A percentile compares a stretch with the other conserved stretches of the same genome.
Evolutionary conservation across 371 early-diverging fungal species (phyloP).

Genomic region (Mortierella sp.): DNA sequence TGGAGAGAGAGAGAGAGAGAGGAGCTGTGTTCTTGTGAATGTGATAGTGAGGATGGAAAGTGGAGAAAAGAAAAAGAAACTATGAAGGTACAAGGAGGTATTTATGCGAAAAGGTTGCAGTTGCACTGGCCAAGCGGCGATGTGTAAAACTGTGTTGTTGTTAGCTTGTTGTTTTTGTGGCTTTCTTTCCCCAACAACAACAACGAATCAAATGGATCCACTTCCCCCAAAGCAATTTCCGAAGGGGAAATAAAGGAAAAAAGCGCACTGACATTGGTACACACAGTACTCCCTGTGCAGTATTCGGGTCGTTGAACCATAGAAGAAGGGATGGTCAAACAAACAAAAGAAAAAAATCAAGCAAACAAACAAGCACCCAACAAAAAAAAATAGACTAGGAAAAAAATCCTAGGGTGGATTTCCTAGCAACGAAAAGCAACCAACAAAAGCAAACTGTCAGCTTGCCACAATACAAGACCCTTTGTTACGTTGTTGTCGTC

Average conservation of each 20-base stretch:
- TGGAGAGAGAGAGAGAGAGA: background rate
- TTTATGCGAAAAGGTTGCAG: background rate
- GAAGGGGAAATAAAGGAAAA: background rate
- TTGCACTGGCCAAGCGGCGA: background rate
- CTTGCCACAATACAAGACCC: no score
- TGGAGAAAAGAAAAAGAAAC: background rate
- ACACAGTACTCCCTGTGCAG: background rate
- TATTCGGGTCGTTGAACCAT: background rate
- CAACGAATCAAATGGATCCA: background rate
- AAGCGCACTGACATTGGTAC: background rate
- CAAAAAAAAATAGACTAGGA: background rate
- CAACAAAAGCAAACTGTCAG: no score
- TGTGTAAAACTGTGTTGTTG: no score
- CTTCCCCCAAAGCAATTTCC: conserved; percentile 1
- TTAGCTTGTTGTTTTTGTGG: background rate
- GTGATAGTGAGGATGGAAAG: background rate
- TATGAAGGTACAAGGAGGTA: no score
- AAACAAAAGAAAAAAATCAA: background rate
- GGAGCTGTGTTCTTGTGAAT: no score
- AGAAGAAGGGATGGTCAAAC: background rate
- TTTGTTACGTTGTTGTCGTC: no score
- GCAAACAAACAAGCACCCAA: conserved; percentile 10
- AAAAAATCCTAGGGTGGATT: background rate
- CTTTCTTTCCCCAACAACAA: background rate
- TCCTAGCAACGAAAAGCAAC: no score